A percentile compares a stretch with the other conserved stretches of the same genome.
Evolutionary conservation across 2,329 filamentous ascomycete genomes (phyloP).

Genomic region (Pestalotiopsis fici): DNA sequence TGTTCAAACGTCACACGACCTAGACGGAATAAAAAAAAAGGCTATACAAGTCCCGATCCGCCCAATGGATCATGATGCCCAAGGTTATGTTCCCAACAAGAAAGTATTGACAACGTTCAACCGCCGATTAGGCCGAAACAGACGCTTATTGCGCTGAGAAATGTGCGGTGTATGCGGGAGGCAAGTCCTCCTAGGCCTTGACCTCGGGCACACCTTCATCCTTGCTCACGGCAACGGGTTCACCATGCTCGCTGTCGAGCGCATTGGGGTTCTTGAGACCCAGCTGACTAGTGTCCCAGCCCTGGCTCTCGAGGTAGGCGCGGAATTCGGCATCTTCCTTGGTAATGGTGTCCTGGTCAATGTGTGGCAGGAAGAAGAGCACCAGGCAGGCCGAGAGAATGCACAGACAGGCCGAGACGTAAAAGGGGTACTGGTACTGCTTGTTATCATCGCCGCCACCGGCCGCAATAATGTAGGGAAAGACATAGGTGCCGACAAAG

Average conservation of each 20-base stretch:
- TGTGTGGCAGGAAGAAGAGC: slow-evolving; percentile 70
- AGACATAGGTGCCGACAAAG: slow-evolving; percentile 83
- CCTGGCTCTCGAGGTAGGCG: slow-evolving; percentile 69
- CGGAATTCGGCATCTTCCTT: slow-evolving; percentile 77
- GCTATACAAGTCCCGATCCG: not conserved
- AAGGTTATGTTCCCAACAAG: too few species aligned
- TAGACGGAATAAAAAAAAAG: not conserved
- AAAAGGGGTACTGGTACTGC: slow-evolving; percentile 85
- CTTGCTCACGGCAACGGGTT: not conserved
- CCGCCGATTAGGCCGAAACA: too few species aligned
- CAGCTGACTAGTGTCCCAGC: slow-evolving; percentile 70
- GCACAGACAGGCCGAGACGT: slow-evolving; percentile 76
- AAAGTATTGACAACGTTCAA: too few species aligned
- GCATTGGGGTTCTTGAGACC: slow-evolving; percentile 35
- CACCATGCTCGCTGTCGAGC: slow-evolving; percentile 4
- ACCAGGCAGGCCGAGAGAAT: slow-evolving; percentile 70
- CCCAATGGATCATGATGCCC: too few species aligned
- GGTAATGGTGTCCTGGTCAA: slow-evolving; percentile 84
- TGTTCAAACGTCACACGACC: not conserved
- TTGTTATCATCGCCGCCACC: slow-evolving; percentile 54
- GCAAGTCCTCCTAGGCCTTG: not conserved
- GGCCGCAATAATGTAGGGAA: slow-evolving; percentile 69
- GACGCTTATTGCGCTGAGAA: too few species aligned
- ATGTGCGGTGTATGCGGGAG: not conserved
- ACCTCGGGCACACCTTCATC: not conserved